Base-by-base conservation (phyloP, 176 grass and related monocot genomes). In the Bothriochloa decipiens region DNA sequence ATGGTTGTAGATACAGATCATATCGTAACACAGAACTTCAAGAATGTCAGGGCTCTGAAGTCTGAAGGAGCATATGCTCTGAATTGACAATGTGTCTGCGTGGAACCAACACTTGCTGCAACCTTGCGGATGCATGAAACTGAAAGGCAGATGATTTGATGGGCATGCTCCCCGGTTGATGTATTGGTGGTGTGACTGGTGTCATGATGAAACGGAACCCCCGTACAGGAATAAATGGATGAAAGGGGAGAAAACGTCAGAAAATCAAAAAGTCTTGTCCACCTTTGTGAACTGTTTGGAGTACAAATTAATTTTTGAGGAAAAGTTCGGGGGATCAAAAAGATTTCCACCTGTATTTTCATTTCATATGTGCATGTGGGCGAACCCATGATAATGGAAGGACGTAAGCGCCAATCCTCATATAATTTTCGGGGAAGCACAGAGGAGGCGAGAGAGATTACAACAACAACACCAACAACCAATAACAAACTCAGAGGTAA, bases 11-110 rank as follows among this genome's bases (percentile, higher is more conserved):
- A 88, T 63, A 82, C 5, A 32, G 29, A 32, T 32, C 29, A 32
- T 32, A 32, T 32, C 29, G 29, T 32, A 32, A 32, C 29, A 32
- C 29, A 32, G 29, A 32, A 32, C 29, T 32, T 32, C 29, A 32
- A 32, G 29, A 3, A 99, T 96, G 83, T 92, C 91, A 57, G 86
- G 93, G 28, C n/a, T 96, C 37, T 97, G 61, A 68, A 94, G 73
- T 47, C 46, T 47, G 46, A 49, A 50, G 43, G 6, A 40, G 5
- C 14, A 18, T 60, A 18, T 60, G 49, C 27, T 18, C 1, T 67
- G 84, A 29, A 23, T 25, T 73, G 73, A 10, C 15, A 62, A 77
- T 57, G 33, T 36, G 35, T 62, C 70, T 63, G 68, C 75, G 3
- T 77, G 15, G 35, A 73, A 35, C 18, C 43, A 15, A 36, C 53